Base-by-base conservation (phyloP, 2,329 filamentous ascomycete genomes). In the Xylogone sp. region DNA sequence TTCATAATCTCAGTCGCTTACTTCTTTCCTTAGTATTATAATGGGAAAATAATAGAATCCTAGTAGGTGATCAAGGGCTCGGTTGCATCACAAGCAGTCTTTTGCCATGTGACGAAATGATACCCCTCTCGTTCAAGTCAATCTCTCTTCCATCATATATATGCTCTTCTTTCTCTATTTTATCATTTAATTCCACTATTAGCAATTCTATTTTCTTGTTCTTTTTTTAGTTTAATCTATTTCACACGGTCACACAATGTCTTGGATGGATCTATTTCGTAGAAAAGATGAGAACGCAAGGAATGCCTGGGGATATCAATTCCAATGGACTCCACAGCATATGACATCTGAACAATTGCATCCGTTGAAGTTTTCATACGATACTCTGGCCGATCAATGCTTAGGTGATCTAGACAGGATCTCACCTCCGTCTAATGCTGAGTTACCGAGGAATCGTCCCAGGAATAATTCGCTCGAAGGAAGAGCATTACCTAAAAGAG, bases 251-350 rank as follows among this genome's bases (percentile, higher is more conserved):
- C 24, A 27, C 10, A 39, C 5, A 9, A 56, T 56, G 51, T 12
- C 53, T 24, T 61, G 54, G 54, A 46, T 52, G 21, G 60, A 58
- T 49, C 56, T 54, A 6, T 62, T 61, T 31, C 50, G 48, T 39
- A 49, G 48, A 20, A 51, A 52, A 12, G 59, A 62, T 52, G 53
- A 58, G 46, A 60, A 62, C 31, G 44, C 47, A 3, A 27, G 51
- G 19, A 29, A 22, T 39, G 48, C 49, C 56, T 90, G 84, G 82
- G 85, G 81, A 19, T 80, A 88, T 62, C 78, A 75, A 6, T 91
- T 92, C 64, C 78, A 84, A 59, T 85, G 86, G 76, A 88, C 86
- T 1, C 65, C 77, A 5, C 68, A 83, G 3, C 88, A 93, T 65
- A 69, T 81, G 18, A 81, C 79, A 1, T 68, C 73, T 6, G 77